These are phyloP conservation scores for Glutinoglossum americanum DNA, from an alignment of 495 filamentous ascomycete species.

Conservation along the genomic window DNA sequence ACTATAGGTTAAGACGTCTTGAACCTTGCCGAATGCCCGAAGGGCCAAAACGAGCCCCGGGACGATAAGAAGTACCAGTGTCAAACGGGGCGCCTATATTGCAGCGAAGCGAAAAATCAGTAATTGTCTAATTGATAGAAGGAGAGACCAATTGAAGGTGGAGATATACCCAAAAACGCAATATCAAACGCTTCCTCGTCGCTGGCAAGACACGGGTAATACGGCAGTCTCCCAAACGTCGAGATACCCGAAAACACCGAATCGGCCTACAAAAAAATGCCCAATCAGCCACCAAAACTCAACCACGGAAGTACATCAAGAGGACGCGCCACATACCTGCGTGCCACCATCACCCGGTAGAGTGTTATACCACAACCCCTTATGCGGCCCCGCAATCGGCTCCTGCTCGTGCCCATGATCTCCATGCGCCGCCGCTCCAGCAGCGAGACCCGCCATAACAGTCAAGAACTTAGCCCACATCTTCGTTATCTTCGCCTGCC, in stretches of 20 bases:
- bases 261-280: slow-evolving; percentile 29
- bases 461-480: slow-evolving; percentile 3
- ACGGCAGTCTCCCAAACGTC: slow-evolving; percentile 59
- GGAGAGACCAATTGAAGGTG: not conserved
- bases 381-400: slow-evolving; percentile 33
- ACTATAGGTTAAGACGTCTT: slow-evolving; percentile 12
- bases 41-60: slow-evolving; percentile 68
- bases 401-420: slow-evolving; percentile 26
- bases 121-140: not conserved
- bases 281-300: not conserved
- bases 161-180: slow-evolving; percentile 43
- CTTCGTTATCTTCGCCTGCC: not conserved
- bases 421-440: slow-evolving; percentile 25
- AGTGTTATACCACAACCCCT: slow-evolving; percentile 40
- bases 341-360: slow-evolving; percentile 47
- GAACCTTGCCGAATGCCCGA: slow-evolving; percentile 63
- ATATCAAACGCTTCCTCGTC: slow-evolving; percentile 57
- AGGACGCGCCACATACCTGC: slow-evolving; percentile 22
- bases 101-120: not conserved
- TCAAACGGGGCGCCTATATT: slow-evolving; percentile 12
- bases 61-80: slow-evolving; percentile 50
- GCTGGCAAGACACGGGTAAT: slow-evolving; percentile 54
- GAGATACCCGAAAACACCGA: slow-evolving; percentile 52
- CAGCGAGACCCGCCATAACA: slow-evolving; percentile 13
- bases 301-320: no score